Conservation (phyloP, 2,329 filamentous ascomycete species). For the Aspergillus amoenus region DNA sequence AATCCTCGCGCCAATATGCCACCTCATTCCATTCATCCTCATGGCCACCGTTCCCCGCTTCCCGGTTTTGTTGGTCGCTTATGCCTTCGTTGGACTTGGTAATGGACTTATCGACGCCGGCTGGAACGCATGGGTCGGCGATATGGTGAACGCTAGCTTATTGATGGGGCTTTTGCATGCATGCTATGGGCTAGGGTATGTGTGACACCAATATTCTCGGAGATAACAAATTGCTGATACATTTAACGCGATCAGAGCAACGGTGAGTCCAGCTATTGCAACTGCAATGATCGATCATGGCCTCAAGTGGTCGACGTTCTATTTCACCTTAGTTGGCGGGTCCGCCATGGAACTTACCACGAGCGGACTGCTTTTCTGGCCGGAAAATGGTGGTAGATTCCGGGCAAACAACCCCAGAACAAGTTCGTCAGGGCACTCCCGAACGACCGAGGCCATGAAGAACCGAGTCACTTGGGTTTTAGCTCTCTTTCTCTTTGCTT, state of each 20-base stretch:
- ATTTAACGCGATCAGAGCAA: constrained; percentile 3
- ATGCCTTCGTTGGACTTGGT: constrained; percentile 37
- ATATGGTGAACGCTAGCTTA: constrained; percentile 70
- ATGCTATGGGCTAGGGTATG: constrained; percentile 64
- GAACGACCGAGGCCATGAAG: constrained; percentile 12
- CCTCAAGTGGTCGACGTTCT: constrained; percentile 13
- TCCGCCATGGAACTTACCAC: constrained; percentile 8
- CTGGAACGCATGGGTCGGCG: constrained; percentile 64
- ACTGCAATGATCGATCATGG: constrained; percentile 14
- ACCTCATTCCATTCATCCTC: constrained; percentile 30
- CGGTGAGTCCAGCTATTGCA: constrained; percentile 12
- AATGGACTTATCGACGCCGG: constrained; percentile 49
- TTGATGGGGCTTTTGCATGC: constrained; percentile 71
- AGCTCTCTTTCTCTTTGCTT: constrained; percentile 43
- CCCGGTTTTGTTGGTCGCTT: constrained; percentile 34
- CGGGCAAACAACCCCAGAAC: constrained; percentile 8
- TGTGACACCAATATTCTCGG: neutral
- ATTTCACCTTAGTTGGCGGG: constrained; percentile 11
- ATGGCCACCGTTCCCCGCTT: constrained; percentile 36
- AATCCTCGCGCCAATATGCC: constrained; percentile 50
- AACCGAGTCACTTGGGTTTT: constrained; percentile 12
- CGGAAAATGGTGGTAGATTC: constrained; percentile 7
- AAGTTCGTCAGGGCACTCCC: neutral
- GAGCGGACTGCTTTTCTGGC: constrained; percentile 10
- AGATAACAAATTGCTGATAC: neutral